Evolutionary conservation across 1,284 basidiomycete species (phyloP).

Genomic region (Bjerkandera adusta): DNA sequence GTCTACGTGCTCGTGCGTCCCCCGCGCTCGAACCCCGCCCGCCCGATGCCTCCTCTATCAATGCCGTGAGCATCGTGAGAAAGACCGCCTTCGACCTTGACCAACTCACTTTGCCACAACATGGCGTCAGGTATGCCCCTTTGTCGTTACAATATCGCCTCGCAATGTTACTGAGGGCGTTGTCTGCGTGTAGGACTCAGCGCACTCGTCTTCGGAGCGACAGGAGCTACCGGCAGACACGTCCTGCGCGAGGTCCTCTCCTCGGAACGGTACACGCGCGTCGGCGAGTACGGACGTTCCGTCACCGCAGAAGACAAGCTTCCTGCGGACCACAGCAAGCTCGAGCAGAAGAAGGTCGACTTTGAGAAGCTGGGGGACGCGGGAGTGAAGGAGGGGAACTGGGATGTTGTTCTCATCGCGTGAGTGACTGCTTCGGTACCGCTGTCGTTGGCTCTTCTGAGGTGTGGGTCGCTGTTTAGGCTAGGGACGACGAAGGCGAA

Average conservation of each 20-base stretch:
- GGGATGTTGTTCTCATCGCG: constrained; percentile 68
- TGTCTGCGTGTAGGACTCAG: no score
- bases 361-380: constrained; percentile 61
- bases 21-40: no score
- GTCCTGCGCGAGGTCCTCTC: constrained; percentile 57
- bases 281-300: constrained; percentile 66
- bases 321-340: constrained; percentile 43
- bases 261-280: constrained; percentile 48
- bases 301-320: constrained; percentile 43
- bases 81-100: no score
- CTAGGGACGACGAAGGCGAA: constrained; percentile 57
- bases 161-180: no score
- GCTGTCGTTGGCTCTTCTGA: background rate
- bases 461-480: no score
- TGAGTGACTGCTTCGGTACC: no score
- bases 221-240: constrained; percentile 58
- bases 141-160: no score
- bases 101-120: no score
- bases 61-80: no score
- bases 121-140: no score
- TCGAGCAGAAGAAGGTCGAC: constrained; percentile 62
- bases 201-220: constrained; percentile 66
- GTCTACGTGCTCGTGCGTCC: no score
- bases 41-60: no score
- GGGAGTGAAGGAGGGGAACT: constrained; percentile 50